phyloP scores from a whole-genome alignment of 768 basidiomycete species.

The Rhizopogon sp. region DNA sequence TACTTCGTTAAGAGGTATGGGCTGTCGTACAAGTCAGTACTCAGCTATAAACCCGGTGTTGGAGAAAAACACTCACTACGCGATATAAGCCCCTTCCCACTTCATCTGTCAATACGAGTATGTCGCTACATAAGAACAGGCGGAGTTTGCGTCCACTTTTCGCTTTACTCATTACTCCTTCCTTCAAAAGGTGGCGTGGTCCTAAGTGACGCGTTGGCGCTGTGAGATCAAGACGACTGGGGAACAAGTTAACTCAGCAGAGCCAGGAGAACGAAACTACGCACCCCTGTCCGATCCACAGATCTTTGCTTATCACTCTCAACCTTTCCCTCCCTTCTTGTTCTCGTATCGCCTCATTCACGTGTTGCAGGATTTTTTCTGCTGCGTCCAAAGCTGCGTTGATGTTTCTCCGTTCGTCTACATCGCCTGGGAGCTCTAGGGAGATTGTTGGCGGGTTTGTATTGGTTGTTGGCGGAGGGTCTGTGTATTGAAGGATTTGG shows the following conservation, averaged over 20 bases:
- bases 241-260: constrained; percentile 11
- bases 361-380: constrained; percentile 68
- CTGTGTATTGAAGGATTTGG: constrained; percentile 81
- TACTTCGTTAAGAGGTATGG: constrained; percentile 68
- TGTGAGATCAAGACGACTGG: constrained; percentile 80
- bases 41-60: background rate
- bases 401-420: constrained; percentile 53
- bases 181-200: constrained; percentile 69
- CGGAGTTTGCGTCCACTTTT: constrained; percentile 80
- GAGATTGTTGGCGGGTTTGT: background rate
- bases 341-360: constrained; percentile 87
- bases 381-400: constrained; percentile 52
- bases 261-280: constrained; percentile 14
- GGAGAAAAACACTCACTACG: constrained; percentile 52
- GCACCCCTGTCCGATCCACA: constrained; percentile 87
- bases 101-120: constrained; percentile 81
- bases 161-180: constrained; percentile 73
- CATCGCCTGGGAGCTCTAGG: constrained; percentile 8
- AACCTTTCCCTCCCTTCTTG: constrained; percentile 81
- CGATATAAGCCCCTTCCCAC: constrained; percentile 67
- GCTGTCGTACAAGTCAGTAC: constrained; percentile 34
- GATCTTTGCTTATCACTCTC: constrained; percentile 62
- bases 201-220: constrained; percentile 86
- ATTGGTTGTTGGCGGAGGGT: constrained; percentile 18
- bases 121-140: constrained; percentile 83